Evolutionary conservation across 1,284 basidiomycete genomes (phyloP).

Genomic region (Thelephora terrestris): DNA sequence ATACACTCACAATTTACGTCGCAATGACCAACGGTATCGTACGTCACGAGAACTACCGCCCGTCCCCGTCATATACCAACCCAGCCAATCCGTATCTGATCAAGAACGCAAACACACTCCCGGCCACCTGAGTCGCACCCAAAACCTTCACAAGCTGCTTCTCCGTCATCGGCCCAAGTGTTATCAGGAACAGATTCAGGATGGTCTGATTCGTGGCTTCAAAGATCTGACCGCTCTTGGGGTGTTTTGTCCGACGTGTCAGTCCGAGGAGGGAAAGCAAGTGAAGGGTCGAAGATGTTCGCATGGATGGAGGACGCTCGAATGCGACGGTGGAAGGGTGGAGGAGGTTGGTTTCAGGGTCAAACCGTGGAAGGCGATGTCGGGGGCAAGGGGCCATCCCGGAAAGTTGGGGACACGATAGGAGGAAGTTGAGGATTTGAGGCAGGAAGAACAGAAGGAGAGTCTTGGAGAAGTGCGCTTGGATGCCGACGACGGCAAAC

Average conservation of each 20-base stretch:
- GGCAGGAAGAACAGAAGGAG: constrained; percentile 95
- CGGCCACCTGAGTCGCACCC: constrained; percentile 55
- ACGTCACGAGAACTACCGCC: constrained; percentile 35
- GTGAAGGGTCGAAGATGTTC: constrained; percentile 46
- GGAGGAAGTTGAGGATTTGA: constrained; percentile 94
- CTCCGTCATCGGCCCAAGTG: constrained; percentile 76
- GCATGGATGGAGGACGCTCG: constrained; percentile 39
- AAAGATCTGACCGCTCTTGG: constrained; percentile 43
- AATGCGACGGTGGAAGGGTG: constrained; percentile 66
- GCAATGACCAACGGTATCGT: no score
- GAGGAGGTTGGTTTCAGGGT: constrained; percentile 60
- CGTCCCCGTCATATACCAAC: constrained; percentile 83
- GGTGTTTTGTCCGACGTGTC: constrained; percentile 52
- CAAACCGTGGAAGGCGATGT: constrained; percentile 87
- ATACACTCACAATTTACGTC: no score
- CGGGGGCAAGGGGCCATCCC: constrained; percentile 89
- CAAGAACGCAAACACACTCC: constrained; percentile 71
- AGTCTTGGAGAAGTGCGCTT: constrained; percentile 97
- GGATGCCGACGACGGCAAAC: constrained; percentile 91
- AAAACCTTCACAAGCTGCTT: constrained; percentile 64
- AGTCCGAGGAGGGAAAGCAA: constrained; percentile 53
- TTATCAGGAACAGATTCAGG: constrained; percentile 72
- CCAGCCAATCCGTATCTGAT: constrained; percentile 83
- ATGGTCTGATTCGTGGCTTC: constrained; percentile 84
- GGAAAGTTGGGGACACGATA: constrained; percentile 94